These are phyloP conservation scores for Chlorella sorokiniana DNA, from an alignment of 139 green algal genomes.

Conservation along the genomic window DNA sequence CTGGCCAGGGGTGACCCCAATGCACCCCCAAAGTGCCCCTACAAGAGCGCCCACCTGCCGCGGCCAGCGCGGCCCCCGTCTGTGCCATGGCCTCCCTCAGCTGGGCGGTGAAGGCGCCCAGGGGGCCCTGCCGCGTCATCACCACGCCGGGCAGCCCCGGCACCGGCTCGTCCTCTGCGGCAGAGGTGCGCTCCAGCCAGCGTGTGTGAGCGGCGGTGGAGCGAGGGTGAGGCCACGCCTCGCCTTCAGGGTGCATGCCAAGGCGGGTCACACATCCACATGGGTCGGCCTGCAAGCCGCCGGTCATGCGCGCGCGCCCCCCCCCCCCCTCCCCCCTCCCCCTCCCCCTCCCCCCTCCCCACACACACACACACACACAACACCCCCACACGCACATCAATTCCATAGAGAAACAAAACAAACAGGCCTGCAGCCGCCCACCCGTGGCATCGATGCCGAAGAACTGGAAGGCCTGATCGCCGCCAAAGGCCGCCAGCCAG, in stretches of 20 bases:
- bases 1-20: background rate
- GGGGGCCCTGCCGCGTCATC: constrained; percentile 22
- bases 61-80: background rate
- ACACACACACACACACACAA: background rate
- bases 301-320: background rate
- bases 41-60: background rate
- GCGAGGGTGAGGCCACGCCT: background rate
- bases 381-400: no score
- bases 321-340: no score
- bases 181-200: background rate
- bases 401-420: no score
- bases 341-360: no score
- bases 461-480: constrained; percentile 6
- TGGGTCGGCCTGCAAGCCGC: background rate
- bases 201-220: background rate
- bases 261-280: background rate
- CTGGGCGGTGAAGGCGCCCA: constrained; percentile 9
- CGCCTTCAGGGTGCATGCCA: no score
- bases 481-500: constrained; percentile 27
- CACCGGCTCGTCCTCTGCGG: constrained; percentile 27
- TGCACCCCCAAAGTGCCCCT: background rate
- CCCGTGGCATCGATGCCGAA: constrained; percentile 25
- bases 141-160: constrained; percentile 22
- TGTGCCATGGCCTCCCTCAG: constrained; percentile 1
- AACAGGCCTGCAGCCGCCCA: background rate